These are phyloP conservation scores for Boletus subluridellus DNA, from an alignment of 1,284 basidiomycete species.

Conservation along the genomic window DNA sequence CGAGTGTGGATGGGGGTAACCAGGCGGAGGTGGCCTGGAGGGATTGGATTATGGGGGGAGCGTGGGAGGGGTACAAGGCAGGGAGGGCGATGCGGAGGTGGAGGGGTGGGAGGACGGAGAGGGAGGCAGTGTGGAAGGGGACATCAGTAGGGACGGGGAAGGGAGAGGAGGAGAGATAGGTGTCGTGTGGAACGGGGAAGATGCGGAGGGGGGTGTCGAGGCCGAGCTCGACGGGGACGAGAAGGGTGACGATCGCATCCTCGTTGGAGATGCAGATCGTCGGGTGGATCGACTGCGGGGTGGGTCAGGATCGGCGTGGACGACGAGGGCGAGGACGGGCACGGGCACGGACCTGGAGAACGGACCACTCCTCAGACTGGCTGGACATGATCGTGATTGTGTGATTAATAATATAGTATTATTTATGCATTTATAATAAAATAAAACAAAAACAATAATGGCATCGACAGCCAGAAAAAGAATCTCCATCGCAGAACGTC, in stretches of 20 bases:
- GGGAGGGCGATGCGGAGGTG: conserved; percentile 57
- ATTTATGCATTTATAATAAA: conserved; percentile 2
- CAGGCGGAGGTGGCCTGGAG: conserved; percentile 59
- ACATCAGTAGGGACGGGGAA: not conserved
- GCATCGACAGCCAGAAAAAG: conserved; percentile 21
- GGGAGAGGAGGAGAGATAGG: conserved; percentile 7
- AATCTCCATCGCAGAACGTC: conserved; percentile 18
- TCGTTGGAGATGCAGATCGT: conserved; percentile 54
- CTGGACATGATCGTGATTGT: conserved; percentile 5
- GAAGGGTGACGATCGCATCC: conserved; percentile 27
- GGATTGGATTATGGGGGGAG: conserved; percentile 53
- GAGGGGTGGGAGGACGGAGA: conserved; percentile 55
- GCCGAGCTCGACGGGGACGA: conserved; percentile 62
- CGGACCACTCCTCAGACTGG: conserved; percentile 20
- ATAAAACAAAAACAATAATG: conserved; percentile 14
- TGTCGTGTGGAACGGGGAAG: conserved; percentile 35
- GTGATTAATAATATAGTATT: conserved; percentile 10
- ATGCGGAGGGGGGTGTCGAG: conserved; percentile 37
- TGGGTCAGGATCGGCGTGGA: conserved; percentile 14
- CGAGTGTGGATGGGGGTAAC: conserved; percentile 41
- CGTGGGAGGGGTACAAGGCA: conserved; percentile 50
- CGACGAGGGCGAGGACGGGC: not conserved
- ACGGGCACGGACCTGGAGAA: conserved; percentile 27
- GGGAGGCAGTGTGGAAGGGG: not conserved
- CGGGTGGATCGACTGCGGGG: conserved; percentile 64